Conservation (phyloP, 495 filamentous ascomycete species). For the Thozetella sp. region DNA sequence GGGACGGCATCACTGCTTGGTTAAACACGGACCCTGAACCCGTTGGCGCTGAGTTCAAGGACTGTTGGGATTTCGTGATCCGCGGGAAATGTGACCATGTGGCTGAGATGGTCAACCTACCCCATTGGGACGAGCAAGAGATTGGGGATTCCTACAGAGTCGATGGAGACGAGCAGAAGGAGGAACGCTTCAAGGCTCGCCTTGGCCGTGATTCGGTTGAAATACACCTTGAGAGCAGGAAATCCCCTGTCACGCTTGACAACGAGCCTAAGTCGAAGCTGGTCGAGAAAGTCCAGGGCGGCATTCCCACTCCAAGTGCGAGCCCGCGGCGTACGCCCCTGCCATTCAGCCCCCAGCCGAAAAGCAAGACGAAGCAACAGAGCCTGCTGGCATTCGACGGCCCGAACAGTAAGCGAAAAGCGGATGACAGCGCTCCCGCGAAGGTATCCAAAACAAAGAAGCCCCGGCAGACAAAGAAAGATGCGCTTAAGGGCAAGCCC, state of each 20-base stretch:
- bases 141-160: slow-evolving; percentile 39
- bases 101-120: slow-evolving; percentile 72
- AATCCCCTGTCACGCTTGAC: slow-evolving; percentile 11
- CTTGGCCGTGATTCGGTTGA: slow-evolving; percentile 36
- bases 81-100: slow-evolving; percentile 87
- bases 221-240: slow-evolving; percentile 32
- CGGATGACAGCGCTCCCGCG: slow-evolving; percentile 10
- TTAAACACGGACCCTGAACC: slow-evolving; percentile 88
- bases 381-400: slow-evolving; percentile 33
- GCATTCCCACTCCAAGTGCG: slow-evolving; percentile 67
- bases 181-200: slow-evolving; percentile 24
- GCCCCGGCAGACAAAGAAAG: slow-evolving; percentile 38
- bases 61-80: slow-evolving; percentile 90
- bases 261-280: slow-evolving; percentile 16
- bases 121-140: slow-evolving; percentile 70
- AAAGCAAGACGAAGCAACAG: slow-evolving; percentile 30
- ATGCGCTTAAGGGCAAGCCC: slow-evolving; percentile 10
- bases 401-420: slow-evolving; percentile 1
- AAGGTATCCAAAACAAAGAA: slow-evolving; percentile 31
- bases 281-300: slow-evolving; percentile 23
- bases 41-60: slow-evolving; percentile 79
- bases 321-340: slow-evolving; percentile 56
- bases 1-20: slow-evolving; percentile 92
- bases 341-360: slow-evolving; percentile 30
- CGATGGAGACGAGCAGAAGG: slow-evolving; percentile 38